Conservation (phyloP, 495 filamentous ascomycete species). For the Penicillium odoratum region DNA sequence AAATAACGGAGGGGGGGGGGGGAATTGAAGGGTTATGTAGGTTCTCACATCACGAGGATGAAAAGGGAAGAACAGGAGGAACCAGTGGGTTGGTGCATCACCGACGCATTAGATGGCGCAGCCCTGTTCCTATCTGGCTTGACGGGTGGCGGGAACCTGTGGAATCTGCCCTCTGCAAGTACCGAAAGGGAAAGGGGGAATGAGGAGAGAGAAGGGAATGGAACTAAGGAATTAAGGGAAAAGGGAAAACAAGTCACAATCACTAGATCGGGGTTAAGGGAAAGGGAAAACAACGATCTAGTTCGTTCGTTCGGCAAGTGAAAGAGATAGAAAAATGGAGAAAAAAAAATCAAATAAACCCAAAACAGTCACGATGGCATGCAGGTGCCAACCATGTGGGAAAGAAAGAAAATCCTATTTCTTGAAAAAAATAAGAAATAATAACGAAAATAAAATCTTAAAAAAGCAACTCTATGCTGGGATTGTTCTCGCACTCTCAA, state of each 20-base stretch:
- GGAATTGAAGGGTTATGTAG: slow-evolving; percentile 24
- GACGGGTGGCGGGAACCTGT: slow-evolving; percentile 30
- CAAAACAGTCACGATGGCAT: slow-evolving; percentile 16
- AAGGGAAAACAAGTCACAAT: not conserved
- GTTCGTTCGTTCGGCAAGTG: slow-evolving; percentile 12
- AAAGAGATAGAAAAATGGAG: not conserved
- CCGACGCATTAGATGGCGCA: slow-evolving; percentile 21
- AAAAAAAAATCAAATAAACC: not conserved
- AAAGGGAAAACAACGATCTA: slow-evolving; percentile 10
- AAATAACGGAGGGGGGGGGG: slow-evolving; percentile 8
- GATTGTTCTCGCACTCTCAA: not conserved
- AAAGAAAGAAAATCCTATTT: slow-evolving; percentile 7
- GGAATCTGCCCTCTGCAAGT: slow-evolving; percentile 20
- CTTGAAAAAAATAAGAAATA: too few relatives aligned
- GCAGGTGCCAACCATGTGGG: slow-evolving; percentile 48
- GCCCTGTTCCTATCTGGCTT: slow-evolving; percentile 27
- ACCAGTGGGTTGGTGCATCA: slow-evolving; percentile 15
- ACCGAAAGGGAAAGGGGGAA: slow-evolving; percentile 12
- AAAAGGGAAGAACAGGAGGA: not conserved
- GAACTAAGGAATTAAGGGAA: not conserved
- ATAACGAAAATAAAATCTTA: not conserved
- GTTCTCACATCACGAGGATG: slow-evolving; percentile 25
- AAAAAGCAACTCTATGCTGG: not conserved
- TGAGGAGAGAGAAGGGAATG: slow-evolving; percentile 5
- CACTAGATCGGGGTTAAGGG: not conserved